Base-by-base conservation (phyloP, 139 green algal species). In the Nannochloris sp. region DNA sequence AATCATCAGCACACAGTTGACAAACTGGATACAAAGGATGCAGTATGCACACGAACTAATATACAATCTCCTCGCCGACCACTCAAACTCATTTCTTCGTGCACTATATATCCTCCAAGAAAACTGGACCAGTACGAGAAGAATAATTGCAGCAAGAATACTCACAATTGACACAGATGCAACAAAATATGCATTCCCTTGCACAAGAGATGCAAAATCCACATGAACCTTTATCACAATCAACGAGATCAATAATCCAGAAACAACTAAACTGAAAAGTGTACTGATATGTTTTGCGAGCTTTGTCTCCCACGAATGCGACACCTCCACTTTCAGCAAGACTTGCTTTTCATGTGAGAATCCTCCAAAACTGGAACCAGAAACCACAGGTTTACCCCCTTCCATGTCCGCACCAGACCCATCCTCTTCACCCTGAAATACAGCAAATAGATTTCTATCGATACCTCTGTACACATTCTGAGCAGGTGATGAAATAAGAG, bases 1-100 rank as follows among this genome's bases (percentile, higher is more conserved):
- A 34, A 70, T 18, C 63, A 31, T 43, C 14, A 62, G 48, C 4
- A 64, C 5, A 8, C 40, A 19, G 27, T 59, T 60, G n/a, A 64
- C 24, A 5, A 49, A 51, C 10, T 70, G 63, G 23, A 70, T 12
- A 8, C 25, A 7, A 2, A 70, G 46, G 16, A 51, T 19, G 24
- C 11, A 18, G 27, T 48, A 64, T 14, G 24, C 12, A 21, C 27
- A 48, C 5, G 34, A 5, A 21, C 43, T 51, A 21, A 70, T 21
- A n/a, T 34, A 19, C 50, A 36, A 16, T 4, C 63, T 48, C 10
- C 63, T 29, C 10, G 10, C 5, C 3, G 19, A 51, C 63, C 63
- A 70, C 24, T 34, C 14, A 14, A 43, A 31, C 1, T 44, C n/a
- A 4, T 44, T 21, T 10, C 12, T 15, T 50, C 53, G 31, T 25